These are phyloP conservation scores for Ganoderma resinaceum DNA, from an alignment of 1,284 basidiomycete species.

Conservation along the genomic window DNA sequence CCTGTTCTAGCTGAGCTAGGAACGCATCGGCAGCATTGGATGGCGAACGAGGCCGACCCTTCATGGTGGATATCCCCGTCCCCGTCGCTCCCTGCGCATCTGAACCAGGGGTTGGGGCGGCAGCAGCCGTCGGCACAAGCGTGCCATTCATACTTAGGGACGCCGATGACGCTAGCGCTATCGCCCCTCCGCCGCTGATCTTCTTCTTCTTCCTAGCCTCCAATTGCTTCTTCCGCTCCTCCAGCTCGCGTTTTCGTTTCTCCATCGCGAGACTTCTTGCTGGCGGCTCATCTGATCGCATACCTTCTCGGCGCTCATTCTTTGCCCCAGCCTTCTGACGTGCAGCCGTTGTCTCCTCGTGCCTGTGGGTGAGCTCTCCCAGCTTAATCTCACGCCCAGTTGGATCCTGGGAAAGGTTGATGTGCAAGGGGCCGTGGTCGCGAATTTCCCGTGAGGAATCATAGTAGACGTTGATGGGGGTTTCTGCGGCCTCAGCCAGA, in stretches of 20 bases:
- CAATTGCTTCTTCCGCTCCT: slow-evolving; percentile 78
- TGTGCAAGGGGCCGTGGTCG: slow-evolving; percentile 89
- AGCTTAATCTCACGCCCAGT: slow-evolving; percentile 57
- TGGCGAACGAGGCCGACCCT: slow-evolving; percentile 19
- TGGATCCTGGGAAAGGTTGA: slow-evolving; percentile 87
- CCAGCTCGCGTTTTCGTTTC: slow-evolving; percentile 81
- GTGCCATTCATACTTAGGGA: background rate
- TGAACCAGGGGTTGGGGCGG: slow-evolving; percentile 58
- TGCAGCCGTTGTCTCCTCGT: slow-evolving; percentile 76
- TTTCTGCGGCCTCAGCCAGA: slow-evolving; percentile 77
- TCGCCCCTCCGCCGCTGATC: slow-evolving; percentile 33
- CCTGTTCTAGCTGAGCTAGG: slow-evolving; percentile 63
- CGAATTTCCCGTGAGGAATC: slow-evolving; percentile 85
- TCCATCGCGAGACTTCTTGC: slow-evolving; percentile 69
- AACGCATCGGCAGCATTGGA: slow-evolving; percentile 64
- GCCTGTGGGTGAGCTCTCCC: slow-evolving; percentile 69
- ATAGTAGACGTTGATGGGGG: slow-evolving; percentile 81
- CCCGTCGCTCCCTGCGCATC: slow-evolving; percentile 46
- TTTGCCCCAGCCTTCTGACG: slow-evolving; percentile 66
- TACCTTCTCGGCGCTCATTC: slow-evolving; percentile 71
- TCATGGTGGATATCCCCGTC: slow-evolving; percentile 38
- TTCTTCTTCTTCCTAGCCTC: slow-evolving; percentile 83
- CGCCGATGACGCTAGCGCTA: background rate
- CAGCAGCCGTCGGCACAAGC: slow-evolving; percentile 17
- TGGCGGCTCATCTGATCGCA: slow-evolving; percentile 50